Conservation (phyloP, 768 basidiomycete genomes). For the Tremella fuciformis region DNA sequence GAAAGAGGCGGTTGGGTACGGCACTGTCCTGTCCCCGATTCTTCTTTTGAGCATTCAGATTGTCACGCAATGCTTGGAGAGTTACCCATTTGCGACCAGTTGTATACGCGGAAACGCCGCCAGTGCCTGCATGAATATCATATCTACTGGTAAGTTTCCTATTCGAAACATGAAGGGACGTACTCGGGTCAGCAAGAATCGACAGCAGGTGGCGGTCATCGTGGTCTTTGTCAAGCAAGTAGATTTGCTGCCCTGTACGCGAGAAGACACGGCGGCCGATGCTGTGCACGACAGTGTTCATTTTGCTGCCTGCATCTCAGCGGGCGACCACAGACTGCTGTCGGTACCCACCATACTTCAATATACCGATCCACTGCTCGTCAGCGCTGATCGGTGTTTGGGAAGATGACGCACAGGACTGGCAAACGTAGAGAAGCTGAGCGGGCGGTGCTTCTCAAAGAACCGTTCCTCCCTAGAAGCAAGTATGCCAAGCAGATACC, state of each 20-base stretch:
- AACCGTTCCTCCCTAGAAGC: slow-evolving; percentile 34
- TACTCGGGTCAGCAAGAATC: slow-evolving; percentile 46
- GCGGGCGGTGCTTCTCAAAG: slow-evolving; percentile 36
- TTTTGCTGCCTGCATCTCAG: slow-evolving; percentile 22
- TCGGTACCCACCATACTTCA: slow-evolving; percentile 33
- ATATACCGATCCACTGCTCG: slow-evolving; percentile 39
- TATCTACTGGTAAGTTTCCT: slow-evolving; percentile 17
- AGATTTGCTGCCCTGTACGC: slow-evolving; percentile 43
- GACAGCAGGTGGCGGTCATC: slow-evolving; percentile 41
- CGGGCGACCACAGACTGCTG: slow-evolving; percentile 5
- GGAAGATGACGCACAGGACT: slow-evolving; percentile 33
- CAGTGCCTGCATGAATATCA: slow-evolving; percentile 41
- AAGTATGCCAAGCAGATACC: slow-evolving; percentile 46
- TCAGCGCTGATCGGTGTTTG: too few species aligned
- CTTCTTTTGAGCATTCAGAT: slow-evolving; percentile 15
- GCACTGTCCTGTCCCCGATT: slow-evolving; percentile 35
- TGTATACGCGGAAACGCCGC: slow-evolving; percentile 39
- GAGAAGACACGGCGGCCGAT: slow-evolving; percentile 36
- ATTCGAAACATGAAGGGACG: background rate
- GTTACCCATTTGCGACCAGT: slow-evolving; percentile 47
- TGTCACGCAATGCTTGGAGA: slow-evolving; percentile 1
- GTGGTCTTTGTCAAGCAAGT: slow-evolving; percentile 40
- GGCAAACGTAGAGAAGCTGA: slow-evolving; percentile 46
- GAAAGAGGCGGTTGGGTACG: slow-evolving; percentile 43
- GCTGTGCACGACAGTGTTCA: slow-evolving; percentile 36